Evolutionary conservation across 352 stramenopile genomes (phyloP).

Genomic region (Phytophthora brassicae): DNA sequence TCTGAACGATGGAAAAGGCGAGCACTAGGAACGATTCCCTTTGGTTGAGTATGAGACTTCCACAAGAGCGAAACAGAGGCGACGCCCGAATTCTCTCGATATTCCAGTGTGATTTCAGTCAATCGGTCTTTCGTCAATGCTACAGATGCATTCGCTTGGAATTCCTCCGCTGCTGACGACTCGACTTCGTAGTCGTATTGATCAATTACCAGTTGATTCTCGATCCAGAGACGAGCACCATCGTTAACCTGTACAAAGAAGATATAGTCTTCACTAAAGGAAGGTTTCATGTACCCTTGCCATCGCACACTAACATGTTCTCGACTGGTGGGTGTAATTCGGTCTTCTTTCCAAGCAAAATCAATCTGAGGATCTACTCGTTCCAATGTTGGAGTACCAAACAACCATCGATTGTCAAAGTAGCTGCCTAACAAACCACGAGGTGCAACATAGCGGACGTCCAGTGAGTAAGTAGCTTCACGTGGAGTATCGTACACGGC

Average conservation of each 20-base stretch:
- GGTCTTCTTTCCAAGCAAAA: slow-evolving; percentile 89
- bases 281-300: slow-evolving; percentile 91
- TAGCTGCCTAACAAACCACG: slow-evolving; percentile 91
- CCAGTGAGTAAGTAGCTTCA: slow-evolving; percentile 85
- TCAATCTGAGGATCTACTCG: slow-evolving; percentile 89
- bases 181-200: slow-evolving; percentile 55
- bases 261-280: slow-evolving; percentile 88
- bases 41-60: slow-evolving; percentile 88
- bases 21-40: slow-evolving; percentile 80
- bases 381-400: slow-evolving; percentile 77
- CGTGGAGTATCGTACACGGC: slow-evolving; percentile 89
- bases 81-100: slow-evolving; percentile 89
- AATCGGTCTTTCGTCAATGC: slow-evolving; percentile 79
- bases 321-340: slow-evolving; percentile 89
- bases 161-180: slow-evolving; percentile 30
- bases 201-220: slow-evolving; percentile 48
- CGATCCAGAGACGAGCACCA: slow-evolving; percentile 85
- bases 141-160: slow-evolving; percentile 40
- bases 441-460: slow-evolving; percentile 69
- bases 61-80: slow-evolving; percentile 88
- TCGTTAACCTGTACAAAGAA: slow-evolving; percentile 91
- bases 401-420: slow-evolving; percentile 96
- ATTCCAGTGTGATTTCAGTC: slow-evolving; percentile 91
- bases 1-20: slow-evolving; percentile 84
- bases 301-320: slow-evolving; percentile 96